Evolutionary conservation across 768 basidiomycete species (phyloP).

Genomic region (Cantharellus cinnabarinus): DNA sequence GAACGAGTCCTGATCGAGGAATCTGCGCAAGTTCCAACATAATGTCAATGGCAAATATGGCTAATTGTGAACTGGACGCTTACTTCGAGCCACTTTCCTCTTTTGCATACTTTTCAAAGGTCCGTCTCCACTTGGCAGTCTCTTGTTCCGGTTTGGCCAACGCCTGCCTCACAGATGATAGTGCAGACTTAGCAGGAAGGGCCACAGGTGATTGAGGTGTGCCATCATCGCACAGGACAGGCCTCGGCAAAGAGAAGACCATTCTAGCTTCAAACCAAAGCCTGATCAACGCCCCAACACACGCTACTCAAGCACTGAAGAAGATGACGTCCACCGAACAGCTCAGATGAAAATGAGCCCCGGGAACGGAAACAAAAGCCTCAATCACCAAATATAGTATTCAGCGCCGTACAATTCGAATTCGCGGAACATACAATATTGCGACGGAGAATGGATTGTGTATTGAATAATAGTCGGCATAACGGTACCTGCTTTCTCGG

Average conservation of each 20-base stretch:
- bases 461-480: too few relatives aligned
- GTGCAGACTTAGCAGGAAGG: constrained; percentile 2
- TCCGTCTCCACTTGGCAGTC: constrained; percentile 70
- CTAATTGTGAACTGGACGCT: constrained; percentile 1
- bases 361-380: too few relatives aligned
- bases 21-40: constrained; percentile 26
- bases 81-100: constrained; percentile 65
- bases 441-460: too few relatives aligned
- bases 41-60: constrained; percentile 3
- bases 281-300: too few relatives aligned
- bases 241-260: not conserved
- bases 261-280: not conserved
- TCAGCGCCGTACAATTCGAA: too few relatives aligned
- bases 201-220: not conserved
- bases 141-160: constrained; percentile 63
- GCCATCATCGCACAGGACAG: not conserved
- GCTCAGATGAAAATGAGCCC: too few relatives aligned
- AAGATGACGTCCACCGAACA: too few relatives aligned
- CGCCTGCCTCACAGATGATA: constrained; percentile 46
- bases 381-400: too few relatives aligned
- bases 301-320: too few relatives aligned
- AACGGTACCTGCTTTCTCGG: too few relatives aligned
- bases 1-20: constrained; percentile 70
- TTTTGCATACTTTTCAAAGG: constrained; percentile 71
- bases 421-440: too few relatives aligned